Evolutionary conservation across 1,139 yeast genomes (phyloP), one percentile per base, ranked within the genome.

Genomic region (Tardiomyces digboiensis): DNA sequence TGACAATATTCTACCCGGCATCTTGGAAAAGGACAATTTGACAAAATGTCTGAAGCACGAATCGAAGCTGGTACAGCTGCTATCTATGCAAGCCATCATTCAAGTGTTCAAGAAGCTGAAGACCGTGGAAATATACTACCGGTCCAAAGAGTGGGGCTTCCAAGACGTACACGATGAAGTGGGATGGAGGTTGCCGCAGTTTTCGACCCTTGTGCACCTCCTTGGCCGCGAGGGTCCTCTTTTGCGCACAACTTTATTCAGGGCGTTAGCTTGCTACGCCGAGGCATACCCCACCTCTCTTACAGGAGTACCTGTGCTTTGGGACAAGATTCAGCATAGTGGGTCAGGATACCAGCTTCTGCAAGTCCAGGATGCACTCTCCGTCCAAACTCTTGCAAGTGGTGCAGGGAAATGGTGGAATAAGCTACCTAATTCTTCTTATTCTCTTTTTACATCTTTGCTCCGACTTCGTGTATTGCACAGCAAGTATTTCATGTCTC

Each of bases 321-420:
- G 33, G 33, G 33, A 26, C 10, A 26, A 26, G 8, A n/a, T 38
- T 18, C 19, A 46, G 3, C 36, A 45, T 8, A 38, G 37, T 12
- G 49, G 47, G 1, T 10, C 16, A 6, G 57, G 56, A 2, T 47
- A 64, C 13, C 53, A 57, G 21, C 55, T 64, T 10, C 52, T 64
- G 2, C 63, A 61, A 42, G 54, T 64, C 1, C 55, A 58, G 40
- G 53, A 54, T 20, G 49, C 62, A 2, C 50, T 66, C 37, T 59
- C 57, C 39, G 50, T 65, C 3, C 67, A 65, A 41, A 57, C 64
- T 3, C 44, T 50, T 13, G 52, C 58, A 3, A 53, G 59, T 8
- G 62, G 63, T 14, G 50, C 54, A 3, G 60, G 65, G 46, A 82
- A 82, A 71, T 84, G 91, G 89, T 81, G 84, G 74, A 78, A 73